Evolutionary conservation across 352 stramenopile species (phyloP).

Genomic region (Phytopythium kandeliae): DNA sequence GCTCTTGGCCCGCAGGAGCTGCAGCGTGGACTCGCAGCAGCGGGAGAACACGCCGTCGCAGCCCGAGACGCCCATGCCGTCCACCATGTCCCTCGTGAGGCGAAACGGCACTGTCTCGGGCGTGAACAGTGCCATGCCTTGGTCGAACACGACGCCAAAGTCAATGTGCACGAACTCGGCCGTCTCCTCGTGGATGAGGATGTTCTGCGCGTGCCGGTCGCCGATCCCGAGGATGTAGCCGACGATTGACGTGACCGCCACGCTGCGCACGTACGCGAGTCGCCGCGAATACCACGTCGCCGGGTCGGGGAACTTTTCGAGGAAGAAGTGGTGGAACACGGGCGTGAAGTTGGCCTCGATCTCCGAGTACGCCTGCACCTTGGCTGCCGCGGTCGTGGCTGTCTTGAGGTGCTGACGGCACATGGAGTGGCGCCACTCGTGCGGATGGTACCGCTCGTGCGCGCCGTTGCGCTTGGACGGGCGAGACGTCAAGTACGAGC

Average conservation of each 20-base stretch:
- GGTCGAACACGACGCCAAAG: slow-evolving; percentile 99
- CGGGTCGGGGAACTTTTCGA: slow-evolving; percentile 95
- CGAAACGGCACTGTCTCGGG: slow-evolving; percentile 99
- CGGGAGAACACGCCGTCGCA: slow-evolving; percentile 95
- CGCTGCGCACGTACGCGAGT: slow-evolving; percentile 93
- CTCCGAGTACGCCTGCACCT: slow-evolving; percentile 78
- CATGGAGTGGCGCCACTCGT: slow-evolving; percentile 89
- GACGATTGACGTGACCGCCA: slow-evolving; percentile 97
- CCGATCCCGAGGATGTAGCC: slow-evolving; percentile 96
- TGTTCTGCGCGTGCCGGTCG: slow-evolving; percentile 98
- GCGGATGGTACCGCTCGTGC: slow-evolving; percentile 93
- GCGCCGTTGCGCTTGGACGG: slow-evolving; percentile 54
- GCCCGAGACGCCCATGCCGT: slow-evolving; percentile 97
- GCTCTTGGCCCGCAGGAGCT: slow-evolving; percentile 90
- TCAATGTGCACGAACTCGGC: slow-evolving; percentile 99
- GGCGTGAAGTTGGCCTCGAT: slow-evolving; percentile 96
- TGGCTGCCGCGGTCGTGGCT: slow-evolving; percentile 64
- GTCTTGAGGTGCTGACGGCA: slow-evolving; percentile 80
- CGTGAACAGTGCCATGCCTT: slow-evolving; percentile 90
- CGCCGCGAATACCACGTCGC: slow-evolving; percentile 93
- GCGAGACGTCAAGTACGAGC: slow-evolving; percentile 83
- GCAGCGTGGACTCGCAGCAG: slow-evolving; percentile 92
- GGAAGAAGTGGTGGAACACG: slow-evolving; percentile 97
- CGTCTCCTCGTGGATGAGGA: slow-evolving; percentile 96
- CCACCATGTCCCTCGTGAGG: slow-evolving; percentile 97